Evolutionary conservation across 345 rosid genomes (phyloP), one percentile per base, ranked within the genome.

Genomic region (Hirschfeldia incana): DNA sequence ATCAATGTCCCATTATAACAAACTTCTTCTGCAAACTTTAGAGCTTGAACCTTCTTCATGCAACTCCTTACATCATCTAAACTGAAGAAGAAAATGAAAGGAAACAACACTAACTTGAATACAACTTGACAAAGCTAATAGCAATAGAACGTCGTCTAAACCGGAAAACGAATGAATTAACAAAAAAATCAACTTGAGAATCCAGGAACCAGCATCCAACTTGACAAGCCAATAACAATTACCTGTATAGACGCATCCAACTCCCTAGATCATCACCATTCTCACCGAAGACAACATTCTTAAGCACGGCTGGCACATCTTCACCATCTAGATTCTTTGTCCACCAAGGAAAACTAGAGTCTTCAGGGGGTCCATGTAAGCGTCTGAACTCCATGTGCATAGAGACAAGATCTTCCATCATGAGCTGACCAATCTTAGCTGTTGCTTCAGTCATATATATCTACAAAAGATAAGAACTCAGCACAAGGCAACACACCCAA

Each of bases 241-340:
- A 92, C 98, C 95, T 85, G 86, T 91, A 92, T 67, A 94, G 72
- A 67, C 89, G 94, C 92, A 86, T 80, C 97, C 97, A 94, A 75
- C 90, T 88, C 62, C 95, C 97, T 64, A 91, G 70, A 67, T 90
- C 92, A 69, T 78, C 80, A 34, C 89, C 91, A 83, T 74, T 89
- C 65, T 83, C 80, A 7, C 98, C 97, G 1, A 86, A 78, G 66
- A 73, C 85, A 37, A 88, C 64, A 79, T 87, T 87, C 84, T 73
- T 89, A 65, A 94, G 59, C 63, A 69, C 65, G 8, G 81, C 58
- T 17, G 92, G 91, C 83, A 89, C 92, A 58, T 80, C 34, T 71
- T 87, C 88, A 69, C 87, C 81, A 73, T 90, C 88, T 79, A 90
- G 82, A 89, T 87, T 84, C 64, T 81, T 85, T 91, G 91, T 85